Base-by-base conservation (phyloP, 371 early-diverging fungal species). In the Mucor mucedo region DNA sequence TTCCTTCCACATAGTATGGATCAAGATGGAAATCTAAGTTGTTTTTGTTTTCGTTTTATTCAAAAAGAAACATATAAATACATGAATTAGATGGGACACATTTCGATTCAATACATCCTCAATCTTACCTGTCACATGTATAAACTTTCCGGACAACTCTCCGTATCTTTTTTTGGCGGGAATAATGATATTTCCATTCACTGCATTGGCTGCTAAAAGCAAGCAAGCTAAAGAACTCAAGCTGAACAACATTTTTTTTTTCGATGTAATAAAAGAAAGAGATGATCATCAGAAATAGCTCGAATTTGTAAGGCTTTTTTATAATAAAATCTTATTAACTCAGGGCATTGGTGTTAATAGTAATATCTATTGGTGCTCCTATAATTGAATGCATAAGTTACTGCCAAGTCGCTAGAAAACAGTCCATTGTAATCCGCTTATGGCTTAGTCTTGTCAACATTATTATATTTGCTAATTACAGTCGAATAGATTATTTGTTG, bases 41-140 rank as follows among this genome's bases (percentile, higher is more conserved):
- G 21, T 28, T 5, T 2, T 13, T 13, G 13, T 55, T 13, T 5
- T 4, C 1, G 21, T 21, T 21, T 21, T 21, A 21, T 21, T 21
- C 21, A 21, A 21, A 1, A 21, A n/a, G n/a, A 21, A 21, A 21
- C 21, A 21, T 21, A 21, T 21, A 21, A 21, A 21, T 21, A 21
- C 21, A 21, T 21, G 1, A 0, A 21, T 21, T 21, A 21, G 21
- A 21, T 21, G 21, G 21, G 21, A 21, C 21, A 21, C 21, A 21
- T 21, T 21, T 21, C 21, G 21, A 21, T 21, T 21, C 21, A 21
- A 21, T 21, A 21, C 21, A 1, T 21, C 40, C n/a, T n/a, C 16
- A 5, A 2, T 44, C 16, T 44, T 76, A 79, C 79, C 79, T 53
- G 80, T 79, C 27, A 79, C 60, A 52, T 79, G 80, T 21, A 79